Evolutionary conservation across 1,139 yeast genomes (phyloP), one percentile per base, ranked within the genome.

Genomic region (Geotrichum restrictum): DNA sequence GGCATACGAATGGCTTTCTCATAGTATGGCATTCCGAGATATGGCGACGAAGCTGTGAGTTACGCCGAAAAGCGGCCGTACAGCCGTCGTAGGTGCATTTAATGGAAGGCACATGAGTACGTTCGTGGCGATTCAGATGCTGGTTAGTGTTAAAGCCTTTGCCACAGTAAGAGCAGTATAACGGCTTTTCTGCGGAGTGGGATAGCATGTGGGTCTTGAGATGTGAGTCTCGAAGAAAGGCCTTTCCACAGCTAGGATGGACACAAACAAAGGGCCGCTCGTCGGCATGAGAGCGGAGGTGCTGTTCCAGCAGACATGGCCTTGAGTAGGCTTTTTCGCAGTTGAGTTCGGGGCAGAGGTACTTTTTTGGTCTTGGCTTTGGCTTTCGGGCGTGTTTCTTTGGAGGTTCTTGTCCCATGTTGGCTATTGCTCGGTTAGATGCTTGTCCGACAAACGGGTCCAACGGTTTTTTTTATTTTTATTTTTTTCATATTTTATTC

Each of bases 261-360:
- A 71, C 60, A 65, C 99, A 93, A 48, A 65, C 65, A 64, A 81
- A 91, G 0, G 96, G 96, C 51, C 95, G 74, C 49, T 84, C 83
- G 55, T 88, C 87, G 1, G 86, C 79, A 64, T 93, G 98, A 0
- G 88, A 71, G 36, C 94, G 73, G 59, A 60, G 51, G 75, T 75
- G 98, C 63, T 88, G 96, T 41, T 85, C 87, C 48, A 93, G 71
- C 32, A 88, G 74, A 6, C 95, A 84, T 0, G 98, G 97, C 53
- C 91, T 77, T 13, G 86, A 73, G 64, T 88, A 93, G 0, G 87
- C 78, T 66, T 88, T 91, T 37, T 70, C 77, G 64, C 98, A 93
- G 2, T 79, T 83, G 5, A 74, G 78, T 56, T 73, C 76, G 31
- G 78, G 78, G 66, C 96, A 88, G 2, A 67, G 60, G 64, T 83